Evolutionary conservation across 1,139 yeast genomes (phyloP).

Genomic region (Fermentozyma sake): DNA sequence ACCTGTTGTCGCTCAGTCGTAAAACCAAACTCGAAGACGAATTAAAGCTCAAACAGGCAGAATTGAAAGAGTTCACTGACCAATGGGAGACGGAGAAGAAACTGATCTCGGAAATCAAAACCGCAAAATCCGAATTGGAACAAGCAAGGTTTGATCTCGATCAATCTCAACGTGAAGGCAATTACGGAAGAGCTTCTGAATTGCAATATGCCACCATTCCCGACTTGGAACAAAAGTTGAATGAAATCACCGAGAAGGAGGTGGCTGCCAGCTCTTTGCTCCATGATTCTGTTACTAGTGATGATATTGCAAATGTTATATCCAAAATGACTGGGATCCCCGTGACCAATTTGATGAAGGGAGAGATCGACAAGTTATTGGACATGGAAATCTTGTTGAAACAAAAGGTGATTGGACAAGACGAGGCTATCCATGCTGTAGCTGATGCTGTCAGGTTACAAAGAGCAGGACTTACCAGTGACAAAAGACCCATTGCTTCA

Average conservation of each 20-base stretch:
- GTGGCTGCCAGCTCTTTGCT: constrained; percentile 43
- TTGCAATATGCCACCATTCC: constrained; percentile 87
- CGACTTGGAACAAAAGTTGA: constrained; percentile 58
- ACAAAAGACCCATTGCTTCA: constrained; percentile 91
- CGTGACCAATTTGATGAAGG: constrained; percentile 83
- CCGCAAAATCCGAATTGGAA: constrained; percentile 77
- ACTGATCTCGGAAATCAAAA: constrained; percentile 71
- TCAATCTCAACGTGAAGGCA: constrained; percentile 75
- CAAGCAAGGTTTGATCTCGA: constrained; percentile 81
- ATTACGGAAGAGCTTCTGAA: constrained; percentile 85
- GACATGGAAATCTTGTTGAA: constrained; percentile 81
- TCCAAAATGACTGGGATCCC: constrained; percentile 97
- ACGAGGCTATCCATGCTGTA: constrained; percentile 85
- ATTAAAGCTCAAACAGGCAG: constrained; percentile 56
- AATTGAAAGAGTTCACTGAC: constrained; percentile 63
- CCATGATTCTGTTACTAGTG: constrained; percentile 91
- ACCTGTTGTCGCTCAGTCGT: constrained; percentile 75
- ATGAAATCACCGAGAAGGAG: constrained; percentile 42
- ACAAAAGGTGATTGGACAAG: constrained; percentile 87
- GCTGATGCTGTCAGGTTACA: constrained; percentile 94
- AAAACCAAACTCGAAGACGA: constrained; percentile 61
- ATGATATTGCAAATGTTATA: constrained; percentile 88
- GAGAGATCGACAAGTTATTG: constrained; percentile 85
- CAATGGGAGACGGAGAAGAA: constrained; percentile 83
- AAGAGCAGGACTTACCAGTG: constrained; percentile 93